Evolutionary conservation across 495 filamentous ascomycete genomes (phyloP).

Genomic region (Acidiella bohemica): DNA sequence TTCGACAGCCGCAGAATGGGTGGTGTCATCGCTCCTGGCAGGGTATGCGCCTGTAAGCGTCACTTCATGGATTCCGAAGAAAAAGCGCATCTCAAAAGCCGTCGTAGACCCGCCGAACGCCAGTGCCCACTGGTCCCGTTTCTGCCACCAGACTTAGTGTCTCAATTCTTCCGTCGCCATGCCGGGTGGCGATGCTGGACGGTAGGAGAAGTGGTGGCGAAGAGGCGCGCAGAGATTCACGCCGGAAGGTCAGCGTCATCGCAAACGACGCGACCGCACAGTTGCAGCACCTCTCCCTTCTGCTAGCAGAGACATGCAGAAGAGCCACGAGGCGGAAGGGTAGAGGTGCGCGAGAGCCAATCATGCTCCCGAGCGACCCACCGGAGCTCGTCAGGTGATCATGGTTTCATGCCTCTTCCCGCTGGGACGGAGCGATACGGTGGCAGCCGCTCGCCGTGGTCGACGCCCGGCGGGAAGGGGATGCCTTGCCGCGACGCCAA

Average conservation of each 20-base stretch:
- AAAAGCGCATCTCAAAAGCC: background rate
- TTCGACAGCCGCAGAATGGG: slow-evolving; percentile 33
- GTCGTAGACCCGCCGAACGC: too few relatives aligned
- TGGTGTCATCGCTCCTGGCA: background rate
- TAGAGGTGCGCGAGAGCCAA: slow-evolving; percentile 2
- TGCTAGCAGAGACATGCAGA: background rate
- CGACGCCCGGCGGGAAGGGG: too few relatives aligned
- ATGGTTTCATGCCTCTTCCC: background rate
- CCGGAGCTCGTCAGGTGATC: background rate
- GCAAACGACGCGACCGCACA: background rate
- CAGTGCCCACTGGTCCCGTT: too few relatives aligned
- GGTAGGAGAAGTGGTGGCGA: background rate
- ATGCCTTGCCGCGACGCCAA: background rate
- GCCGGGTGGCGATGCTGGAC: too few relatives aligned
- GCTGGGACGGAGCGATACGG: background rate
- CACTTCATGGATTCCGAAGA: background rate
- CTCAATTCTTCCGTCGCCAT: too few relatives aligned
- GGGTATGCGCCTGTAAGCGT: background rate
- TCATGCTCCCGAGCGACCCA: background rate
- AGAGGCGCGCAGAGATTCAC: background rate
- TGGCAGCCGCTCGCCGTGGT: too few relatives aligned
- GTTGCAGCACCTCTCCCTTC: too few relatives aligned
- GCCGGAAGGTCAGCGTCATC: slow-evolving; percentile 4
- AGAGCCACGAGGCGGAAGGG: slow-evolving; percentile 1
- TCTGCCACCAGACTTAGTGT: too few relatives aligned